Percentiles rank a stretch among this genome's conserved stretches.
phyloP scores from a whole-genome alignment of 208 protist species.

The Endotrypanum monterogeii region DNA sequence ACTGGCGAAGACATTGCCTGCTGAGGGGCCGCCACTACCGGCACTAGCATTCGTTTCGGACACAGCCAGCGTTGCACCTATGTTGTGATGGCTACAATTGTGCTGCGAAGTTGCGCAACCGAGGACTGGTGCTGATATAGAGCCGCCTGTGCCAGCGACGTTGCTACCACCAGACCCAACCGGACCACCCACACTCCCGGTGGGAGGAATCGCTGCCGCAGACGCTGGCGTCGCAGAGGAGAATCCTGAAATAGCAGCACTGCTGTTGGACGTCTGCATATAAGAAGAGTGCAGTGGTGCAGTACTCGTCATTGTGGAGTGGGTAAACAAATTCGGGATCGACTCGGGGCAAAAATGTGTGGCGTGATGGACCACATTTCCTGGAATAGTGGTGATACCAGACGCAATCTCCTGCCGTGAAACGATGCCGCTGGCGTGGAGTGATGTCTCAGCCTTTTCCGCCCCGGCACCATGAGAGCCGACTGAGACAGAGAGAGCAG shows the following conservation, averaged over 20 bases:
- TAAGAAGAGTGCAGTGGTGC: neutral
- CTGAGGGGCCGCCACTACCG: neutral
- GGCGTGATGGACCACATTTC: neutral
- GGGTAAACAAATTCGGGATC: neutral
- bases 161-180: neutral
- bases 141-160: neutral
- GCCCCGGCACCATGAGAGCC: conserved; percentile 2
- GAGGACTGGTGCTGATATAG: neutral
- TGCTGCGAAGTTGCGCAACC: neutral
- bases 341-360: neutral
- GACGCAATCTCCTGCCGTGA: conserved; percentile 1
- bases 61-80: neutral
- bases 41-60: neutral
- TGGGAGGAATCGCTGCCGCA: neutral
- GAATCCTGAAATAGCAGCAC: neutral
- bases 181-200: neutral
- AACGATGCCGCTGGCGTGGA: neutral
- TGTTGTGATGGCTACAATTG: neutral
- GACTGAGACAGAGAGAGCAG: neutral
- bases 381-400: neutral
- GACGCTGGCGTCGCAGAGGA: neutral
- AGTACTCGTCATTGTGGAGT: neutral
- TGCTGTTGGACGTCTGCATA: neutral
- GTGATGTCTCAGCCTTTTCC: conserved; percentile 1
- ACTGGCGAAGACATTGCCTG: neutral